Evolutionary conservation across 2,329 filamentous ascomycete species (phyloP).

Genomic region (Mycogone perniciosa): DNA sequence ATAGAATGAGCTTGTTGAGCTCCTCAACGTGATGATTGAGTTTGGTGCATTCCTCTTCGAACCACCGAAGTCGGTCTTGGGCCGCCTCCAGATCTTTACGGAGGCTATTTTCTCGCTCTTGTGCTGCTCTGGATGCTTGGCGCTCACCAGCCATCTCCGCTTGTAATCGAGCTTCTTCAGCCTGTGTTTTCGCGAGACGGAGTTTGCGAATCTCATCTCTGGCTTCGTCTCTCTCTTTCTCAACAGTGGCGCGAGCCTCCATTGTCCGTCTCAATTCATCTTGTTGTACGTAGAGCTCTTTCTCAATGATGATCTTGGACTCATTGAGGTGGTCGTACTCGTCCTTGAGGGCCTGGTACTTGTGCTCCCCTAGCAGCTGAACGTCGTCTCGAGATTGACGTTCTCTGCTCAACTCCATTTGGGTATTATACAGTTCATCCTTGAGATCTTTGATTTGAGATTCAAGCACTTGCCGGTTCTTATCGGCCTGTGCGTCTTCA

Average conservation of each 20-base stretch:
- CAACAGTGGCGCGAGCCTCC: slow-evolving; percentile 71
- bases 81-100: slow-evolving; percentile 76
- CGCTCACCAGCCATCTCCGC: slow-evolving; percentile 77
- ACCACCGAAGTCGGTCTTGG: slow-evolving; percentile 66
- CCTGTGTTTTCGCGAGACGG: slow-evolving; percentile 73
- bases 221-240: slow-evolving; percentile 83
- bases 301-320: slow-evolving; percentile 94
- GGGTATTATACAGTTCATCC: slow-evolving; percentile 72
- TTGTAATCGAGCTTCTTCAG: slow-evolving; percentile 78
- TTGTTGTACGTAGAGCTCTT: slow-evolving; percentile 93
- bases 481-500: slow-evolving; percentile 77
- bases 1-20: slow-evolving; percentile 78
- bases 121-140: slow-evolving; percentile 68
- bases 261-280: slow-evolving; percentile 81
- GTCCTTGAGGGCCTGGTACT: slow-evolving; percentile 71
- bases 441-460: slow-evolving; percentile 84
- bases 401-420: slow-evolving; percentile 84
- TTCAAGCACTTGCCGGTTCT: slow-evolving; percentile 77
- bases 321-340: slow-evolving; percentile 86
- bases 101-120: slow-evolving; percentile 72
- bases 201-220: slow-evolving; percentile 78
- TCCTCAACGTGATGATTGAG: slow-evolving; percentile 76
- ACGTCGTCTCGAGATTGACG: slow-evolving; percentile 92
- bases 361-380: slow-evolving; percentile 82
- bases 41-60: slow-evolving; percentile 71